These are phyloP conservation scores for Chondrus crispus DNA, from an alignment of 23 red algal genomes.

Conservation along the genomic window DNA sequence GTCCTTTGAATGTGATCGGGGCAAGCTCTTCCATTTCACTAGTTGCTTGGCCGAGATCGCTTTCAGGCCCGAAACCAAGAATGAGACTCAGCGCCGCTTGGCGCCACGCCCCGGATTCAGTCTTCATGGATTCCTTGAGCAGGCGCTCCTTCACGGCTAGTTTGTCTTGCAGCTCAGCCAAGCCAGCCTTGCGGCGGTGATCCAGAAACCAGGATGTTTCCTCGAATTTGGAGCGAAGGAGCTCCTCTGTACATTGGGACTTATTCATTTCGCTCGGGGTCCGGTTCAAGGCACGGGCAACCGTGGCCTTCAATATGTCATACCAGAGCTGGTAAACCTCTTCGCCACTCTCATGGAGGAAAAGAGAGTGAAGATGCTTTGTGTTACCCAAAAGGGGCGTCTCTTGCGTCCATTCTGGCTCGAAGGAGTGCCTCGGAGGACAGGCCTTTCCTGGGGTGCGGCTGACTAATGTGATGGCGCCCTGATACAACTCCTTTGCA, in stretches of 20 bases:
- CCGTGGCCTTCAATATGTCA: background rate
- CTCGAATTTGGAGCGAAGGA: background rate
- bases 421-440: slow-evolving; percentile 4
- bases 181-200: background rate
- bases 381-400: background rate
- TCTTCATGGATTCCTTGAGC: slow-evolving; percentile 1
- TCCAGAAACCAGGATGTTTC: slow-evolving; percentile 14
- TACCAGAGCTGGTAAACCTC: slow-evolving; percentile 2
- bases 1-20: slow-evolving; percentile 13
- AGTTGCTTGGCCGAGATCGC: background rate
- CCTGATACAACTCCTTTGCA: slow-evolving; percentile 29
- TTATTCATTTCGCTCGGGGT: background rate
- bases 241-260: background rate
- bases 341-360: slow-evolving; percentile 27
- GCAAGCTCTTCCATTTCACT: background rate
- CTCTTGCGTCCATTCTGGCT: slow-evolving; percentile 19
- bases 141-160: background rate
- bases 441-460: background rate
- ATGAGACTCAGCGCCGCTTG: slow-evolving; percentile 48
- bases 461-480: slow-evolving; percentile 14
- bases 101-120: slow-evolving; percentile 31
- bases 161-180: background rate
- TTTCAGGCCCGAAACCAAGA: slow-evolving; percentile 24
- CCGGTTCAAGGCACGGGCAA: background rate
- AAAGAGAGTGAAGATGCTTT: slow-evolving; percentile 30